Evolutionary conservation across 1,139 yeast species (phyloP), one percentile per base, ranked within the genome.

Genomic region (Candida dubliniensis): DNA sequence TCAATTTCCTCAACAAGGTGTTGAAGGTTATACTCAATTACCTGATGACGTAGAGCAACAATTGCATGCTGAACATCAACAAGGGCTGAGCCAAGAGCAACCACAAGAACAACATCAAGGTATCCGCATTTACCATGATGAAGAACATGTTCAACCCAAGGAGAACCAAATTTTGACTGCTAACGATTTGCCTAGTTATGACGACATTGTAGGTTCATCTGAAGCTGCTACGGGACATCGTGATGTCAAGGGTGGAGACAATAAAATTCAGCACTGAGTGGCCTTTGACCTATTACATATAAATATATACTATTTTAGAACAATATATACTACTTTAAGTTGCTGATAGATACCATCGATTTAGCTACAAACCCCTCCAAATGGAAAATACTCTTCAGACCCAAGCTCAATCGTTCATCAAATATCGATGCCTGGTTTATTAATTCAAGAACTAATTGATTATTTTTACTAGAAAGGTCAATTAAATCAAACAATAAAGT

Each of bases 291-390:
- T 18, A 18, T 18, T 18, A 4, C 23, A 24, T 14, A 31, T 13
- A 30, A 11, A 24, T 27, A 24, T 34, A 31, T 34, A 29, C 6
- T 26, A 10, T 34, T 35, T 24, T 24, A 4, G 14, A 8, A 24
- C 31, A 25, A 31, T 39, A 10, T 18, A 12, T 32, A 18, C 12
- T 31, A 24, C 6, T 18, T 46, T 31, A 40, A 36, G 14, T 45
- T 44, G 25, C 64, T 63, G 32, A 81, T 57, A 5, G 74, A 71
- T 35, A 84, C 82, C 98, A 93, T 93, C 2, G 82, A 81, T 59
- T 80, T 85, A 1, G 98, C 97, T 13, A 87, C 80, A 61, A 89
- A 93, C 1, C 98, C 99, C 66, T 93, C 99, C 47, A 93, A 69
- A 63, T 93, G 99, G 65, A 89, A 93, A 12, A 93, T 93, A 36